phyloP scores from a whole-genome alignment of 2,329 filamentous ascomycete species.

The Diaporthe australafricana region DNA sequence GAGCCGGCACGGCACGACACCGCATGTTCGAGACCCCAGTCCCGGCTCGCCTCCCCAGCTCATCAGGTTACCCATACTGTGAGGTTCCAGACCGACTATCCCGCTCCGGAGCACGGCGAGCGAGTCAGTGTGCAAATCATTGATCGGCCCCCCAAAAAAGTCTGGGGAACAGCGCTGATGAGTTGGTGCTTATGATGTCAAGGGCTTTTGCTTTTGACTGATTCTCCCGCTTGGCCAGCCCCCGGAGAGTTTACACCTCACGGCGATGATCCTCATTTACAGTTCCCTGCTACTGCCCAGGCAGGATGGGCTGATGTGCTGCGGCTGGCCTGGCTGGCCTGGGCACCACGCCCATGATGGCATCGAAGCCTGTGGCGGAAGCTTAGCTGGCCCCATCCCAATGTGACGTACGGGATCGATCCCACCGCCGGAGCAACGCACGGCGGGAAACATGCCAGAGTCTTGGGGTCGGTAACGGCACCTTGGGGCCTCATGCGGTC shows the following conservation, averaged over 20 bases:
- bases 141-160: conserved; percentile 11
- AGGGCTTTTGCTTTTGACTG: not conserved
- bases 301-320: conserved; percentile 1
- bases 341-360: not conserved
- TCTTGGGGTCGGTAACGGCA: not conserved
- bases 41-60: not conserved
- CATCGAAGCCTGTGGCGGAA: conserved; percentile 11
- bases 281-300: conserved; percentile 6
- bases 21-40: conserved; percentile 4
- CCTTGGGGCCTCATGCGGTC: conserved; percentile 4
- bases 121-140: conserved; percentile 23
- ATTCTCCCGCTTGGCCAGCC: not conserved
- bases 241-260: conserved; percentile 1
- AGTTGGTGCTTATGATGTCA: conserved; percentile 17
- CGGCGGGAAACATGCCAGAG: not conserved
- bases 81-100: conserved; percentile 26
- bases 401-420: conserved; percentile 26
- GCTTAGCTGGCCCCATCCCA: conserved; percentile 12
- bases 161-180: conserved; percentile 14
- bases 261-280: conserved; percentile 23
- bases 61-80: conserved; percentile 16
- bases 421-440: conserved; percentile 6
- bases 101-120: conserved; percentile 14
- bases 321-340: conserved; percentile 10
- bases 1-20: conserved; percentile 25